Evolutionary conservation across 2,329 filamentous ascomycete genomes (phyloP).

Genomic region (Scedosporium dehoogii): DNA sequence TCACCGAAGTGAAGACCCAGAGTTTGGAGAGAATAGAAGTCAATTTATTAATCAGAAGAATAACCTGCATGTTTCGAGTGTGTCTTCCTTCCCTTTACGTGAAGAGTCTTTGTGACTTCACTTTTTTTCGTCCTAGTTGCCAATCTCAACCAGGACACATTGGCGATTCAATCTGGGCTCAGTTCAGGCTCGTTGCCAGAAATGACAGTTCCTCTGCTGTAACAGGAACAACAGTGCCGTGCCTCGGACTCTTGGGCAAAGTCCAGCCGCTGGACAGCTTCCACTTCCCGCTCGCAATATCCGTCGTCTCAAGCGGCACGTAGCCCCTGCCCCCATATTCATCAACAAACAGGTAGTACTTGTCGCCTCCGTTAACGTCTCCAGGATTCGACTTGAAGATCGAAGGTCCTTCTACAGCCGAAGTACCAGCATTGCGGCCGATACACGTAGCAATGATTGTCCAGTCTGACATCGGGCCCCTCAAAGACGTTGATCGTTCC

Average conservation of each 20-base stretch:
- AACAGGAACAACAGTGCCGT: constrained; percentile 42
- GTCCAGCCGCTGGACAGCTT: constrained; percentile 32
- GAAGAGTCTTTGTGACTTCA: too few species aligned
- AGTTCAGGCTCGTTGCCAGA: not conserved
- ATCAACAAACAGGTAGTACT: constrained; percentile 46
- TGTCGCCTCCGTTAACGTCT: constrained; percentile 36
- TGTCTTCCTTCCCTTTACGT: too few species aligned
- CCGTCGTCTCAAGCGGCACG: constrained; percentile 39
- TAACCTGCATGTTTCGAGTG: too few species aligned
- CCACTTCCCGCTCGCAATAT: constrained; percentile 39
- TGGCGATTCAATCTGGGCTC: not conserved
- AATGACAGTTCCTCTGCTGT: constrained; percentile 31
- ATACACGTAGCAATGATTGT: constrained; percentile 36
- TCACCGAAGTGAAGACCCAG: too few species aligned
- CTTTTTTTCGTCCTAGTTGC: too few species aligned
- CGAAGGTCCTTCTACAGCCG: constrained; percentile 40
- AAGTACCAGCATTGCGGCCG: constrained; percentile 36
- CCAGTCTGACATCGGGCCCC: constrained; percentile 31
- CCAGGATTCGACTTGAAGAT: constrained; percentile 38
- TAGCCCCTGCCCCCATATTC: constrained; percentile 42
- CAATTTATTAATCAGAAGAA: too few species aligned
- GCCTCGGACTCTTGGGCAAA: constrained; percentile 38
- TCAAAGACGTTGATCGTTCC: constrained; percentile 33
- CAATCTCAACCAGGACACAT: too few species aligned
- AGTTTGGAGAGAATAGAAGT: too few species aligned